phyloP scores from a whole-genome alignment of 176 grass and related monocot species.

The Aechmea fasciata region DNA sequence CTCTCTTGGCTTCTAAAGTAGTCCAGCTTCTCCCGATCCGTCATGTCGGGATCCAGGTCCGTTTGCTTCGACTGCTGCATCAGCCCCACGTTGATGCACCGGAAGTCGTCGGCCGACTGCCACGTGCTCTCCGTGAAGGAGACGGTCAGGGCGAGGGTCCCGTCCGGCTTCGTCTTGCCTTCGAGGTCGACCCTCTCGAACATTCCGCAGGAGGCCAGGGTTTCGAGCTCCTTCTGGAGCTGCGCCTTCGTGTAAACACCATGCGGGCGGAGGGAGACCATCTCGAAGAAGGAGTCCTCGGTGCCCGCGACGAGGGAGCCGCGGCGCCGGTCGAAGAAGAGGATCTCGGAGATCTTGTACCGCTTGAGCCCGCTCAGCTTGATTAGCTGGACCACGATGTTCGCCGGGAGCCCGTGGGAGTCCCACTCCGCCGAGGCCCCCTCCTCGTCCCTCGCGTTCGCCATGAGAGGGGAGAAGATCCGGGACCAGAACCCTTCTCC shows the following conservation, averaged over 20 bases:
- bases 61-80: conserved; percentile 58
- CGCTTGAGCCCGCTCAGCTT: conserved; percentile 82
- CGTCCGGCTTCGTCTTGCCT: conserved; percentile 82
- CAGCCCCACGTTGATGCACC: conserved; percentile 91
- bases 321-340: conserved; percentile 48
- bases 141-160: conserved; percentile 62
- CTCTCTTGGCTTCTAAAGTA: conserved; percentile 85
- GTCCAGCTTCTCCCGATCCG: conserved; percentile 86
- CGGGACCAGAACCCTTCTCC: conserved; percentile 63
- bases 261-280: conserved; percentile 79
- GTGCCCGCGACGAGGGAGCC: conserved; percentile 37
- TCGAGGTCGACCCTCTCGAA: conserved; percentile 87
- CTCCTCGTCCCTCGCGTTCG: conserved; percentile 52
- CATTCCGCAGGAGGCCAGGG: conserved; percentile 81
- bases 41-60: conserved; percentile 90
- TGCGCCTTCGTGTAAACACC: conserved; percentile 93
- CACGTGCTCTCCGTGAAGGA: conserved; percentile 79
- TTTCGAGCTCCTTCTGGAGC: conserved; percentile 84
- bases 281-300: conserved; percentile 91
- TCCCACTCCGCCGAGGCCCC: conserved; percentile 50
- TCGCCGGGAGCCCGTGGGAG: conserved; percentile 62
- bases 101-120: conserved; percentile 70
- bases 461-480: conserved; percentile 42
- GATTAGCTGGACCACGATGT: conserved; percentile 58
- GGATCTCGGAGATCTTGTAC: conserved; percentile 88